Base-by-base conservation (phyloP, 2,329 filamentous ascomycete species). In the Aphanocladium album region DNA sequence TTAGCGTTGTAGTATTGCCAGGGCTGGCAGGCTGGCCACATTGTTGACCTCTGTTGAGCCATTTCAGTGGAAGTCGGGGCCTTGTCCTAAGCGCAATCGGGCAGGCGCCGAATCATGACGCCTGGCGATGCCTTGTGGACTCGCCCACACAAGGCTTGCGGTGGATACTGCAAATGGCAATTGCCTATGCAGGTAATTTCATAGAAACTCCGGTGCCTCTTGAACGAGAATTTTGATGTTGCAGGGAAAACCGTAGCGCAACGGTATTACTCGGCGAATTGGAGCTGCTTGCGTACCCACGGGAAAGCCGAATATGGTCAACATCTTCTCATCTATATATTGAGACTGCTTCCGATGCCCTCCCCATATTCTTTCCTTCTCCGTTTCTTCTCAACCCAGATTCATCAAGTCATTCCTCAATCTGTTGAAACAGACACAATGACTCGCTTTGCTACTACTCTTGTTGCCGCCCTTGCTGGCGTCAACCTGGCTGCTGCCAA, bases 401-500 rank as follows among this genome's bases (percentile, higher is more conserved):
- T 19, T 54, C 21, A 16, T 2, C 30, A 47, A 12, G 14, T 19
- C 2, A 25, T 23, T 17, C 12, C 17, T 47, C 5, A 37, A 7
- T 21, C 41, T 7, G 12, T 47, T 25, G 19, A 37, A 41, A 37
- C 21, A 19, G 17, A 23, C 41, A 56, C 41, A 27, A 60, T 60
- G 58, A 55, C 58, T 49, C 58, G 58, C 19, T 21, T 60, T 19
- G 21, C 57, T 21, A 45, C 51, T 12, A 43, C 58, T 17, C 19
- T 60, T 12, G 51, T 49, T 9, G 55, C 50, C 17, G 60, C 35
- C 51, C 60, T 62, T 27, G 55, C 49, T n/a, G 55, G 49, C 19
- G 60, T 55, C 41, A 57, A 35, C 50, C 14, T 56, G 33, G 60
- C 56, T 35, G 47, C 55, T 12, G 60, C 60, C 49, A 57, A 45